Conservation (phyloP, 176 grass and related monocot genomes). For the Bonia amplexicaulis region DNA sequence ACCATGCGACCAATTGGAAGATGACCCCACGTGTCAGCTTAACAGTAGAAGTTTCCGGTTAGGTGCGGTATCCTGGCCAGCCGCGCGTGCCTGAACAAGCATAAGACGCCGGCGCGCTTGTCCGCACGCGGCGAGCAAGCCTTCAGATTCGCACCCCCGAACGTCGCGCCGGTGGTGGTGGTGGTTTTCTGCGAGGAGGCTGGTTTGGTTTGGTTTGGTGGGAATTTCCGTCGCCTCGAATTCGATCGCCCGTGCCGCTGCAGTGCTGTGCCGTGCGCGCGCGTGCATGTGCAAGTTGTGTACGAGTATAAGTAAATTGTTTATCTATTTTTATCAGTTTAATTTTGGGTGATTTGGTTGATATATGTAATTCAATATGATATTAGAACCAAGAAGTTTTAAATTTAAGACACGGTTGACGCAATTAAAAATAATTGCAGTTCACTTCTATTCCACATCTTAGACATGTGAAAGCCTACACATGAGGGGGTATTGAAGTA, state of each 20-base stretch:
- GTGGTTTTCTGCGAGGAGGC: neutral
- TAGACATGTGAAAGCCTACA: too few relatives aligned
- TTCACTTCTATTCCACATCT: too few relatives aligned
- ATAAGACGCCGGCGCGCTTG: conserved; percentile 23
- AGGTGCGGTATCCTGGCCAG: neutral
- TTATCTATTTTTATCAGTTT: too few relatives aligned
- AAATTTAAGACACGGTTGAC: too few relatives aligned
- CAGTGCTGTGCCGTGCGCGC: neutral
- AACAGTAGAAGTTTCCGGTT: neutral
- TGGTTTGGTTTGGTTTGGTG: neutral
- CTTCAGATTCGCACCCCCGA: conserved; percentile 13
- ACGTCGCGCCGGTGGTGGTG: neutral
- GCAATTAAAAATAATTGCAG: too few relatives aligned
- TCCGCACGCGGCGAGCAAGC: conserved; percentile 12
- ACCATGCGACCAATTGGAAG: neutral
- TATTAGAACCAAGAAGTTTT: too few relatives aligned
- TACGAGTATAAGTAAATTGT: too few relatives aligned
- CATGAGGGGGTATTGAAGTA: too few relatives aligned
- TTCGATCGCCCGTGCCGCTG: neutral
- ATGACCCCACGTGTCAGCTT: neutral
- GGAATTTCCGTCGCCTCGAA: neutral
- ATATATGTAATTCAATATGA: too few relatives aligned
- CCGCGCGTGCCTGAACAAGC: conserved; percentile 9
- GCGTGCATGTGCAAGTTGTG: neutral
- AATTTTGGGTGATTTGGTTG: too few relatives aligned